Evolutionary conservation across 805 yeast species (phyloP).

Genomic region (Barnettozyma wickerhamii): DNA sequence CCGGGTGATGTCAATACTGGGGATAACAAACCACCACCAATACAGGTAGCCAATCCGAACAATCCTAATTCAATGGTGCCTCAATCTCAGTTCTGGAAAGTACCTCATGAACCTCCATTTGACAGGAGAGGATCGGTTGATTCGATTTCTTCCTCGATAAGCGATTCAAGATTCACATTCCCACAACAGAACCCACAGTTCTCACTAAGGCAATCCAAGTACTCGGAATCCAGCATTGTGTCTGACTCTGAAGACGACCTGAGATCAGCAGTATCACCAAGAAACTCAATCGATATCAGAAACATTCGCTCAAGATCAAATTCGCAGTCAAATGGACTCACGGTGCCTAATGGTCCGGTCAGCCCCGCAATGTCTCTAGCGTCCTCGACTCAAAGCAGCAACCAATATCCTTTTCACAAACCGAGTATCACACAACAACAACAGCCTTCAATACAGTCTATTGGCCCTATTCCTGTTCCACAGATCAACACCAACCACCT

Average conservation of each 20-base stretch:
- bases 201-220: constrained; percentile 10
- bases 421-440: neutral
- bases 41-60: neutral
- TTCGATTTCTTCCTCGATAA: constrained; percentile 19
- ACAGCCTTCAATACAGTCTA: constrained; percentile 1
- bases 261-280: constrained; percentile 17
- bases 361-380: constrained; percentile 21
- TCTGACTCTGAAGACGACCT: constrained; percentile 27
- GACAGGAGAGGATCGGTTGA: constrained; percentile 26
- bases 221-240: constrained; percentile 20
- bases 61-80: constrained; percentile 13
- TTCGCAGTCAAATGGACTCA: constrained; percentile 7
- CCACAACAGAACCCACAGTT: constrained; percentile 6
- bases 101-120: constrained; percentile 25
- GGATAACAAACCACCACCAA: constrained; percentile 1
- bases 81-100: constrained; percentile 27
- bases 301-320: constrained; percentile 21
- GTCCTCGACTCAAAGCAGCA: neutral
- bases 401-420: constrained; percentile 1
- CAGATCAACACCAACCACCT: constrained; percentile 25
- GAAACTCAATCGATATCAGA: constrained; percentile 17
- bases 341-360: constrained; percentile 9
- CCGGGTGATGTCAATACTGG: constrained; percentile 7
- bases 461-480: neutral
- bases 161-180: constrained; percentile 14